These are phyloP conservation scores for Apostasia ramifera DNA, from an alignment of 106 monocot genomes.

Conservation along the genomic window DNA sequence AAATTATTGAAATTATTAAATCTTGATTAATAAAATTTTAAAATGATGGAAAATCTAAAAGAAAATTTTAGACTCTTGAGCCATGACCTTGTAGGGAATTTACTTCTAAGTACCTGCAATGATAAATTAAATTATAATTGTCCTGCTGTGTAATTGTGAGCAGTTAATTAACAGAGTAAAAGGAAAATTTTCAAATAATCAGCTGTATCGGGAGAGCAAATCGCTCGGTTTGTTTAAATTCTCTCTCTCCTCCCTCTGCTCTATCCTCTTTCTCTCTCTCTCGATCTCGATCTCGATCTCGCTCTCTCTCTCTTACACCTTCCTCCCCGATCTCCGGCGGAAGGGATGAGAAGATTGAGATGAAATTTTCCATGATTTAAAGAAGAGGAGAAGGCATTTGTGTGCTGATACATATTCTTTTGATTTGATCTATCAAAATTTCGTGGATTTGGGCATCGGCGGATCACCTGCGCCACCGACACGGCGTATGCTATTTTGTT, in stretches of 20 bases:
- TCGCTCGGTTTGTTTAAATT: conserved; percentile 3
- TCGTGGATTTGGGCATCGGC: neutral
- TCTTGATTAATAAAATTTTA: no score
- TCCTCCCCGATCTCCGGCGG: neutral
- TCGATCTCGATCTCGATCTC: no score
- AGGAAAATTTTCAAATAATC: neutral
- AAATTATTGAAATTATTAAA: no score
- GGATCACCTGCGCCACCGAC: neutral
- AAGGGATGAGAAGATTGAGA: neutral
- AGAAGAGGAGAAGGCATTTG: neutral
- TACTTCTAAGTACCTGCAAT: no score
- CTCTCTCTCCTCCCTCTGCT: neutral
- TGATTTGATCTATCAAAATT: neutral
- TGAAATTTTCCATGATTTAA: neutral
- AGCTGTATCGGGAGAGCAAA: neutral
- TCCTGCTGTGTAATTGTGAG: neutral
- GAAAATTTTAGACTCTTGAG: no score
- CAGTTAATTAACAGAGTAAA: neutral
- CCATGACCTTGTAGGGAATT: no score
- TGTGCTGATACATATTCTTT: neutral
- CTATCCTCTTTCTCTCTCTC: neutral
- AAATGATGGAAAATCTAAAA: no score
- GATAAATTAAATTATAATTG: no score
- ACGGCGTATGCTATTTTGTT: neutral
- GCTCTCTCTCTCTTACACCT: neutral